A percentile compares a stretch with the other conserved stretches of the same genome.
These are phyloP conservation scores for Epichloe elymi DNA, from an alignment of 2,329 filamentous ascomycete genomes.

Conservation along the genomic window DNA sequence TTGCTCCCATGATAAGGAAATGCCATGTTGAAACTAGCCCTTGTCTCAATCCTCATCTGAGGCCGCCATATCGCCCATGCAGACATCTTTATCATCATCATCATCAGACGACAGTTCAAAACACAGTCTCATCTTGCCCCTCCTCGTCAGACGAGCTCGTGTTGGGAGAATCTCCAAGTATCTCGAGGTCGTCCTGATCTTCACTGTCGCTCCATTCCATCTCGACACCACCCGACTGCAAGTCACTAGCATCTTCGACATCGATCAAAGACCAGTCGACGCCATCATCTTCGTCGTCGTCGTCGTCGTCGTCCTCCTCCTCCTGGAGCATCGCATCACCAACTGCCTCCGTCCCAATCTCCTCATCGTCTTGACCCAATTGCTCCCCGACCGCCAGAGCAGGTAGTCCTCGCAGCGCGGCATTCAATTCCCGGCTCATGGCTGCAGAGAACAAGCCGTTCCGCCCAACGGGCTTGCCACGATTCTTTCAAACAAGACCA, in stretches of 20 bases:
- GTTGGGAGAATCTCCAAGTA: background rate
- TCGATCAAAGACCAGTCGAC: background rate
- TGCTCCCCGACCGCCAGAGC: background rate
- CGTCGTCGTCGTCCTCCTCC: background rate
- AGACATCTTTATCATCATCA: background rate
- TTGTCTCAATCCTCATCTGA: background rate
- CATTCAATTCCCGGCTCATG: constrained; percentile 22
- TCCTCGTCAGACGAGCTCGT: background rate
- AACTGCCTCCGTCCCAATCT: background rate
- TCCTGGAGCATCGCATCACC: background rate
- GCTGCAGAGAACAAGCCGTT: constrained; percentile 20
- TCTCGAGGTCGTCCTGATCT: background rate
- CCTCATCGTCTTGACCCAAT: background rate
- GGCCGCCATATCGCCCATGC: background rate
- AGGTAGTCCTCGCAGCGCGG: constrained; percentile 13
- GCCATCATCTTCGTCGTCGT: background rate
- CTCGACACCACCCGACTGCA: background rate
- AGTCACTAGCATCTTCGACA: background rate
- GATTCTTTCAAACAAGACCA: constrained; percentile 12
- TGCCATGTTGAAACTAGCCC: background rate
- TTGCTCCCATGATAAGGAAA: background rate
- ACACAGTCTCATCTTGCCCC: background rate
- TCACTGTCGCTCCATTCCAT: background rate
- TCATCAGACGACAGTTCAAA: background rate
- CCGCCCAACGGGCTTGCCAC: constrained; percentile 25